phyloP scores from a whole-genome alignment of 2,329 filamentous ascomycete species.

The Pezicula neosporulosa region DNA sequence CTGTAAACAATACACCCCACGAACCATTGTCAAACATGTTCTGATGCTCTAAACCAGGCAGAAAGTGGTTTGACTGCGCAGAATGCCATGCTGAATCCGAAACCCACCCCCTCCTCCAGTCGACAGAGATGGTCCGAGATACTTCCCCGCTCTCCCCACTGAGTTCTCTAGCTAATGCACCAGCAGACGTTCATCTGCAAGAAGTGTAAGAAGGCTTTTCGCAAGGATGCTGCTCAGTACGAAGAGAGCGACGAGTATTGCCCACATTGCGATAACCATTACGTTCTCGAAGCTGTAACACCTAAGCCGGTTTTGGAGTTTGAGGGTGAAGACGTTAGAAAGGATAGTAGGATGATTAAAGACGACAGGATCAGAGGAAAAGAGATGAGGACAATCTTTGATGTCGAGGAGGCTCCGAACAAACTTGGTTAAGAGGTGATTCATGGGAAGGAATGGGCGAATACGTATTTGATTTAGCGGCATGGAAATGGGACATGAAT shows the following conservation, averaged over 20 bases:
- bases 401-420: slow-evolving; percentile 71
- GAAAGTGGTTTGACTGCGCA: slow-evolving; percentile 98
- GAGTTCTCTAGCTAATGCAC: neutral
- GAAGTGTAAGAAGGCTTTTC: slow-evolving; percentile 98
- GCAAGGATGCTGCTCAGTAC: slow-evolving; percentile 87
- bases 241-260: slow-evolving; percentile 98
- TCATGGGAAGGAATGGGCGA: neutral
- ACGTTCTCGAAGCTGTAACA: slow-evolving; percentile 82
- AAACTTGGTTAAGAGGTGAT: slow-evolving; percentile 60
- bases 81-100: slow-evolving; percentile 88
- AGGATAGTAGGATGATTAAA: slow-evolving; percentile 87
- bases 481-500: slow-evolving; percentile 14
- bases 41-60: slow-evolving; percentile 48
- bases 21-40: neutral
- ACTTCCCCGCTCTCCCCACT: slow-evolving; percentile 1
- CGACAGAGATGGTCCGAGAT: slow-evolving; percentile 68
- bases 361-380: slow-evolving; percentile 71
- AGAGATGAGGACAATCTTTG: slow-evolving; percentile 65
- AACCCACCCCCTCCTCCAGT: slow-evolving; percentile 71
- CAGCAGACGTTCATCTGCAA: slow-evolving; percentile 80
- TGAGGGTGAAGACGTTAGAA: slow-evolving; percentile 85
- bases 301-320: slow-evolving; percentile 81
- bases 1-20: slow-evolving; percentile 55
- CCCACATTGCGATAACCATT: slow-evolving; percentile 98
- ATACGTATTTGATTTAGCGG: slow-evolving; percentile 26